Conservation (phyloP, 2,329 filamentous ascomycete species). For the Aspergillus viridinutans region DNA sequence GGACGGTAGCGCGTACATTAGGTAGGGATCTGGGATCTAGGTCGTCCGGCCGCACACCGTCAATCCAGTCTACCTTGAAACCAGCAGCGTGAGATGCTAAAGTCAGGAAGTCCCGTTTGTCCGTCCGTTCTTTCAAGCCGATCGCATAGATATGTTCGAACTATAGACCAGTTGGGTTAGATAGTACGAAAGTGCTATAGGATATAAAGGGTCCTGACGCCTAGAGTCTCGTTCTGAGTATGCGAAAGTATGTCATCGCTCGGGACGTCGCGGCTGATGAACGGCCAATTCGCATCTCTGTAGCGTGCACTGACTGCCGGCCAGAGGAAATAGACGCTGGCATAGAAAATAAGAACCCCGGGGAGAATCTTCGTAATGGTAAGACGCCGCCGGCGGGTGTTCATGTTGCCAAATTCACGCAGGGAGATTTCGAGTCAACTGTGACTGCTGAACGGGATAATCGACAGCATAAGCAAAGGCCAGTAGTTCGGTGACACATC, state of each 20-base stretch:
- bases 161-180: constrained; percentile 8
- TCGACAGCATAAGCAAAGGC: too few relatives aligned
- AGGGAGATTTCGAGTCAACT: too few relatives aligned
- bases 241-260: not conserved
- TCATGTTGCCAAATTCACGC: too few relatives aligned
- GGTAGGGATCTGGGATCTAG: constrained; percentile 44
- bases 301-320: too few relatives aligned
- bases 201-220: constrained; percentile 12
- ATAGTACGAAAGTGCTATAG: not conserved
- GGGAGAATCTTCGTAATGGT: too few relatives aligned
- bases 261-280: too few relatives aligned
- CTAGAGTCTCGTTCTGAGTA: constrained; percentile 25
- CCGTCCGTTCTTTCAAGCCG: constrained; percentile 44
- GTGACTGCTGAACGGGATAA: too few relatives aligned
- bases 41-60: constrained; percentile 40
- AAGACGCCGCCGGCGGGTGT: too few relatives aligned
- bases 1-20: constrained; percentile 11
- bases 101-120: constrained; percentile 48
- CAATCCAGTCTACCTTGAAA: constrained; percentile 43
- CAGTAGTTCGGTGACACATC: too few relatives aligned
- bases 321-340: too few relatives aligned
- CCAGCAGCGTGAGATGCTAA: constrained; percentile 41
- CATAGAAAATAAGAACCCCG: too few relatives aligned
- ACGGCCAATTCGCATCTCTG: too few relatives aligned
- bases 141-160: constrained; percentile 48